phyloP scores from a whole-genome alignment of 129 eudicot genomes.

The Artemisia tridentata region DNA sequence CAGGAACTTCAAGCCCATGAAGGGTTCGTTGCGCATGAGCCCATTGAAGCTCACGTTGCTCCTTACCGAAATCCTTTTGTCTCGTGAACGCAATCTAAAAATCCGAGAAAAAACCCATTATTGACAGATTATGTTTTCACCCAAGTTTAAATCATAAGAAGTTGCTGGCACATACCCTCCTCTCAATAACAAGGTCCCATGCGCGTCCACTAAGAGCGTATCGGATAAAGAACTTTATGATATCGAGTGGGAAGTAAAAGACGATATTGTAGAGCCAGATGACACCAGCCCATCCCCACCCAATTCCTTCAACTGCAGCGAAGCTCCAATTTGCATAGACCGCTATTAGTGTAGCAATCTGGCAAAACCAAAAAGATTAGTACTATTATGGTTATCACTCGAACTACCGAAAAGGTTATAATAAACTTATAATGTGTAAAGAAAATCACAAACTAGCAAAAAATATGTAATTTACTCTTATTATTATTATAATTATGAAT shows the following conservation, averaged over 20 bases:
- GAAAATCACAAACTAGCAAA: neutral
- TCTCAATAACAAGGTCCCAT: constrained; percentile 98
- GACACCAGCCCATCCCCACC: constrained; percentile 99
- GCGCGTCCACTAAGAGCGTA: constrained; percentile 93
- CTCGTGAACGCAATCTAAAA: constrained; percentile 91
- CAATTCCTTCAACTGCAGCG: constrained; percentile 99
- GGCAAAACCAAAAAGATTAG: constrained; percentile 13
- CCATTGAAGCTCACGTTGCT: constrained; percentile 96
- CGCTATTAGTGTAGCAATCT: constrained; percentile 96
- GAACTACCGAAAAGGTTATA: neutral
- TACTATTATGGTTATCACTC: neutral
- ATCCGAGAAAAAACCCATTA: constrained; percentile 2
- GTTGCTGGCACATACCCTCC: constrained; percentile 54
- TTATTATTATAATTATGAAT: neutral
- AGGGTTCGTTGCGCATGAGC: constrained; percentile 99
- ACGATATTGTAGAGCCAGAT: constrained; percentile 97
- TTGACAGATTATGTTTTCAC: neutral
- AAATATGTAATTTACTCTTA: neutral
- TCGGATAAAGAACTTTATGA: constrained; percentile 81
- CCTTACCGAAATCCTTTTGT: constrained; percentile 96
- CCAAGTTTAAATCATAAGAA: neutral
- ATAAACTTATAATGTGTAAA: too few species aligned
- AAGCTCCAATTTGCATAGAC: constrained; percentile 96
- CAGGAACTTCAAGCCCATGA: constrained; percentile 96
- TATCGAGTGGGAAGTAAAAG: constrained; percentile 81